Conservation (phyloP, 176 grass and related monocot species). For the Stipa capillata region DNA sequence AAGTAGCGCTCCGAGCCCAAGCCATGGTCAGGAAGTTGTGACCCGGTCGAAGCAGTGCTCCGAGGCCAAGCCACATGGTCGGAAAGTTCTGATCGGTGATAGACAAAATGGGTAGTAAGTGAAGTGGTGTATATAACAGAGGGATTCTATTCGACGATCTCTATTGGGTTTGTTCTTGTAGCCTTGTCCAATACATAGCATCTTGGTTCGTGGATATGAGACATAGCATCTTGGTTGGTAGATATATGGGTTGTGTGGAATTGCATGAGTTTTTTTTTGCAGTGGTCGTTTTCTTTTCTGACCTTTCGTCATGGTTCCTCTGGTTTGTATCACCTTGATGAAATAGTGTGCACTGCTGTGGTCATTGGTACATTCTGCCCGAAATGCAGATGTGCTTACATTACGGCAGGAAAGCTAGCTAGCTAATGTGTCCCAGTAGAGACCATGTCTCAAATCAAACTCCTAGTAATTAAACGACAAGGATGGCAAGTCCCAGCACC, state of each 20-base stretch:
- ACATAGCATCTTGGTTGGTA: slow-evolving; percentile 10
- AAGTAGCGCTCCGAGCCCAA: neutral
- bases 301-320: neutral
- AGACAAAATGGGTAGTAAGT: slow-evolving; percentile 27
- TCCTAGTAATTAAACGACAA: neutral
- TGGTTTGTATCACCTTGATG: neutral
- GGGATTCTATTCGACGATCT: slow-evolving; percentile 26
- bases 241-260: slow-evolving; percentile 7
- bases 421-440: too few relatives aligned
- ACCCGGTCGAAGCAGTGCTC: neutral
- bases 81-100: slow-evolving; percentile 18
- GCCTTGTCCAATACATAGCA: slow-evolving; percentile 16
- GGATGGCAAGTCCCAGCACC: neutral
- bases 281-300: neutral
- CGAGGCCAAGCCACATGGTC: neutral
- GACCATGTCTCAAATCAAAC: neutral
- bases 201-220: slow-evolving; percentile 16
- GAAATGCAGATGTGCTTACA: neutral
- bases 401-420: neutral
- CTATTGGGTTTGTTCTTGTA: slow-evolving; percentile 31
- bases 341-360: neutral
- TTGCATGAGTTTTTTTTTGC: slow-evolving; percentile 1
- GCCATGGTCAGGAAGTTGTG: neutral
- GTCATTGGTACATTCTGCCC: neutral
- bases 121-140: slow-evolving; percentile 47